A percentile compares a stretch with the other conserved stretches of the same genome.
phyloP scores from a whole-genome alignment of 1,284 basidiomycete genomes.

The Omphalotus olearius region DNA sequence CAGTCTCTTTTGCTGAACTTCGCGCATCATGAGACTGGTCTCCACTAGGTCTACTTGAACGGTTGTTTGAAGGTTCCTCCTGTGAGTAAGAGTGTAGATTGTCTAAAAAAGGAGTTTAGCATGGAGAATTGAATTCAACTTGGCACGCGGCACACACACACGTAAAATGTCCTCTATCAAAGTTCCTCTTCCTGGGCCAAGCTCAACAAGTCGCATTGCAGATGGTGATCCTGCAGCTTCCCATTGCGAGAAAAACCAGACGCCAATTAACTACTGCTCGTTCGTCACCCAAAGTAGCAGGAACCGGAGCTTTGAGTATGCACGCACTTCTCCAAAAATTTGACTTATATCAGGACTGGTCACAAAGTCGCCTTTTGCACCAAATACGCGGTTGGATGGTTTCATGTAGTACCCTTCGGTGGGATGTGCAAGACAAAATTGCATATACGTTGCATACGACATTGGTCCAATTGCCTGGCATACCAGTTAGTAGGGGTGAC shows the following conservation, averaged over 20 bases:
- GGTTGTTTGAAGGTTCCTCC: constrained; percentile 35
- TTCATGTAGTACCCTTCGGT: constrained; percentile 89
- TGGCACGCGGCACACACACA: constrained; percentile 55
- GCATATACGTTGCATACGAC: constrained; percentile 85
- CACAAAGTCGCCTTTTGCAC: constrained; percentile 87
- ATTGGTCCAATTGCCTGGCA: constrained; percentile 81
- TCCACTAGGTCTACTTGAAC: constrained; percentile 75
- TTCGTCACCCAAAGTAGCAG: constrained; percentile 30
- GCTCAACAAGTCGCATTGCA: constrained; percentile 77
- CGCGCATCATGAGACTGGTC: constrained; percentile 66
- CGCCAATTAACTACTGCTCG: constrained; percentile 65
- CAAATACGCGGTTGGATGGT: constrained; percentile 72
- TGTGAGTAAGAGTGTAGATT: constrained; percentile 43
- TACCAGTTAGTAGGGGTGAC: background rate
- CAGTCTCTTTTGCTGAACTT: constrained; percentile 62
- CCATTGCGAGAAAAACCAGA: constrained; percentile 88
- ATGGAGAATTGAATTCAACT: background rate
- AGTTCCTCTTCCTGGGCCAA: constrained; percentile 94
- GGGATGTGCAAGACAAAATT: constrained; percentile 83
- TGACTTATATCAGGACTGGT: constrained; percentile 98
- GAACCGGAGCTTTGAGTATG: background rate
- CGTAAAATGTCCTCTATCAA: constrained; percentile 89
- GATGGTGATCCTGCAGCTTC: constrained; percentile 47
- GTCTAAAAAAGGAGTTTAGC: constrained; percentile 34
- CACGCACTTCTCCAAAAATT: constrained; percentile 89